phyloP scores from a whole-genome alignment of 2,329 filamentous ascomycete genomes.

The Emydomyces testavorans region DNA sequence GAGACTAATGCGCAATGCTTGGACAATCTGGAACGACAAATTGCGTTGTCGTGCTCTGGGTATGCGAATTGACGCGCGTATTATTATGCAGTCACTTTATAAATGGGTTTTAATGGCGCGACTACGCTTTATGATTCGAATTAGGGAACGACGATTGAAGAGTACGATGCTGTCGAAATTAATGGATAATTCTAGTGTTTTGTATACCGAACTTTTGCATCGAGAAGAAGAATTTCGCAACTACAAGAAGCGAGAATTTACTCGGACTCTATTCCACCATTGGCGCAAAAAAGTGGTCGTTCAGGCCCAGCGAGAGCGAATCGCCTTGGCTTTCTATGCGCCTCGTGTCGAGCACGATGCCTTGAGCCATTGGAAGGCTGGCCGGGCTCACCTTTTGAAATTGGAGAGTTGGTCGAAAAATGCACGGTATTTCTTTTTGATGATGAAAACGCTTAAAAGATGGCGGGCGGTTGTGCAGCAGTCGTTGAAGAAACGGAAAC shows the following conservation, averaged over 20 bases:
- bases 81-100: slow-evolving; percentile 47
- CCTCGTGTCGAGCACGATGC: slow-evolving; percentile 34
- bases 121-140: slow-evolving; percentile 30
- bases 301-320: slow-evolving; percentile 32
- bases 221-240: slow-evolving; percentile 29
- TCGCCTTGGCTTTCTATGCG: slow-evolving; percentile 35
- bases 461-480: slow-evolving; percentile 43
- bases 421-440: slow-evolving; percentile 46
- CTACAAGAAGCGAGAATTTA: slow-evolving; percentile 25
- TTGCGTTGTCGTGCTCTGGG: slow-evolving; percentile 44
- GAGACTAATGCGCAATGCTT: slow-evolving; percentile 46
- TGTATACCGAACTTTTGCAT: slow-evolving; percentile 29
- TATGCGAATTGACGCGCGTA: slow-evolving; percentile 44
- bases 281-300: slow-evolving; percentile 32
- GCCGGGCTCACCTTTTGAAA: slow-evolving; percentile 34
- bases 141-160: slow-evolving; percentile 32
- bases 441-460: slow-evolving; percentile 38
- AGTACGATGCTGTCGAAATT: slow-evolving; percentile 31
- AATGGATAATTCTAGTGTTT: slow-evolving; percentile 29
- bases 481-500: slow-evolving; percentile 42
- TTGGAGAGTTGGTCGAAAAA: slow-evolving; percentile 45
- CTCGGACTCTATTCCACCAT: slow-evolving; percentile 26
- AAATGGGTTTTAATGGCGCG: slow-evolving; percentile 49
- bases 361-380: slow-evolving; percentile 30
- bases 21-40: slow-evolving; percentile 51